Percentiles rank a stretch among this genome's conserved stretches.
These are phyloP conservation scores for Ophiostoma triangulosporum DNA, from an alignment of 2,329 filamentous ascomycete species.

Conservation along the genomic window DNA sequence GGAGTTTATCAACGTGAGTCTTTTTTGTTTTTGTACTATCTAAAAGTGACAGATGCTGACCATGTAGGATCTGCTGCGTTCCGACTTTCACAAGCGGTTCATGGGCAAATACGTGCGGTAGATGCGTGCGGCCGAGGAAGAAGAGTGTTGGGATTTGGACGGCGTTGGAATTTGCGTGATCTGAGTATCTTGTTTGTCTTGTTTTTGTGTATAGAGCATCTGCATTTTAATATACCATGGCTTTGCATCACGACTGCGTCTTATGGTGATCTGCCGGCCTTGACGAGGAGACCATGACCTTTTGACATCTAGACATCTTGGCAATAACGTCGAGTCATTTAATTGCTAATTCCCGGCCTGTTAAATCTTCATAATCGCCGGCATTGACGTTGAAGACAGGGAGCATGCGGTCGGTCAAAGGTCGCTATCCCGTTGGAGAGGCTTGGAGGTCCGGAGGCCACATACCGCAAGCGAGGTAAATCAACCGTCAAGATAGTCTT, in stretches of 20 bases:
- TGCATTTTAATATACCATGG: not conserved
- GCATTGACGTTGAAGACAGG: too few species aligned
- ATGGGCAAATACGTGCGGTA: conserved; percentile 60
- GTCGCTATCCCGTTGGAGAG: too few species aligned
- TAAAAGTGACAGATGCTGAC: not conserved
- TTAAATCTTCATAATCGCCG: too few species aligned
- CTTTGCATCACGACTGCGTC: not conserved
- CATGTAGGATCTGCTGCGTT: conserved; percentile 65
- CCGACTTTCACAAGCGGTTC: conserved; percentile 95
- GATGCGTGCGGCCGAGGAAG: not conserved
- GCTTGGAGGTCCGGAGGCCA: too few species aligned
- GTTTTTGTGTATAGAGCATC: too few species aligned
- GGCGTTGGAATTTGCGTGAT: not conserved
- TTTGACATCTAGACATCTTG: too few species aligned
- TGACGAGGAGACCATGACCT: too few species aligned
- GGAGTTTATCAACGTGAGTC: conserved; percentile 86
- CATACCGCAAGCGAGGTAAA: too few species aligned
- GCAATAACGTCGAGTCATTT: too few species aligned
- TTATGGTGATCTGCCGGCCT: too few species aligned
- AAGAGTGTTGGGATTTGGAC: not conserved
- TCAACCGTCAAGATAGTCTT: too few species aligned
- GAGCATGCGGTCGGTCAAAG: too few species aligned
- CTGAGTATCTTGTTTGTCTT: not conserved
- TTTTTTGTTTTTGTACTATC: not conserved
- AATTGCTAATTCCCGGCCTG: not conserved